These are phyloP conservation scores for Parastagonospora nodorum DNA, from an alignment of 2,329 filamentous ascomycete genomes.

Conservation along the genomic window DNA sequence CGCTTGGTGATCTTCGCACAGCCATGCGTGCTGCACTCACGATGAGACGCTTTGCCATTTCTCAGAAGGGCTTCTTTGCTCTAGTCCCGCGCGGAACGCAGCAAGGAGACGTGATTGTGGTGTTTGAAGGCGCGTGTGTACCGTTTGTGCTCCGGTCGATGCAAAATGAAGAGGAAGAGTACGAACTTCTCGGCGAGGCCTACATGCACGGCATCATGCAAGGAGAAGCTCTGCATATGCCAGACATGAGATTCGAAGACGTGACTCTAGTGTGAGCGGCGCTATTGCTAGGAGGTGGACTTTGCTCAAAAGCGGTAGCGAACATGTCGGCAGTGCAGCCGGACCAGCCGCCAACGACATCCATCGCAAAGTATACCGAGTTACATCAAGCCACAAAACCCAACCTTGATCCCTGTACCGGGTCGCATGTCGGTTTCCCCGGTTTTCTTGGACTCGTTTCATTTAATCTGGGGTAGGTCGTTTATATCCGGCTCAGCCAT, in stretches of 20 bases:
- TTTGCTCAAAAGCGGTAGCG: not conserved
- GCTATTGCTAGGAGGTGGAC: not conserved
- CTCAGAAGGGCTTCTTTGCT: constrained; percentile 24
- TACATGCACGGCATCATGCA: constrained; percentile 33
- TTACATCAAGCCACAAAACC: not conserved
- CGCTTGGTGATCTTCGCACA: constrained; percentile 17
- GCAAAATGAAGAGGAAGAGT: not conserved
- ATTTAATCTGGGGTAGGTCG: constrained; percentile 18
- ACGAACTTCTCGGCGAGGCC: constrained; percentile 25
- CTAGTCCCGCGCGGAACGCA: constrained; percentile 24
- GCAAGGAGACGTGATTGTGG: constrained; percentile 18
- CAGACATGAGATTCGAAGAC: constrained; percentile 8
- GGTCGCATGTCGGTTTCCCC: constrained; percentile 11
- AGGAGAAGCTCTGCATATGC: constrained; percentile 17
- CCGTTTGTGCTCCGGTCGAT: constrained; percentile 21
- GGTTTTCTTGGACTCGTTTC: constrained; percentile 3
- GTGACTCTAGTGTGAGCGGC: constrained; percentile 15
- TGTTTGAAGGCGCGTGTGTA: constrained; percentile 25
- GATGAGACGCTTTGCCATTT: constrained; percentile 30
- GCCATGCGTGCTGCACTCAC: constrained; percentile 19
- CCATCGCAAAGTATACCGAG: not conserved
- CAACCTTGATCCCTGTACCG: constrained; percentile 4
- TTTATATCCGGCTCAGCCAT: constrained; percentile 24
- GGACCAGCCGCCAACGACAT: not conserved
- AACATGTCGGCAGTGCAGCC: not conserved